These are phyloP conservation scores for Alternaria sp. DNA, from an alignment of 2,329 filamentous ascomycete species.

Conservation along the genomic window DNA sequence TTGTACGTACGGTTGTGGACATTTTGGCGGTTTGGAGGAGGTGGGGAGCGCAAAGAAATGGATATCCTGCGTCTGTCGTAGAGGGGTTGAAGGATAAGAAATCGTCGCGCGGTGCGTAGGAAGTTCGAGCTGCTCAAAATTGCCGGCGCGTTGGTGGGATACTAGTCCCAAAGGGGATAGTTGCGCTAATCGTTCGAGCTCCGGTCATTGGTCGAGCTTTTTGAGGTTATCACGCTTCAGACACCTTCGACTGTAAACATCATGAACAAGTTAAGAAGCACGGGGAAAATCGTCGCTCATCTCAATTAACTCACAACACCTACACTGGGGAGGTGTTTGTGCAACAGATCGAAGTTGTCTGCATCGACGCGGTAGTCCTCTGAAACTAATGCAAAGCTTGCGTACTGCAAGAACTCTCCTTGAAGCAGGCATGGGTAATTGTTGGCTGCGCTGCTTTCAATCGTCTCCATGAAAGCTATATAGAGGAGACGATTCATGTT, in stretches of 20 bases:
- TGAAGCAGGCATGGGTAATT: background rate
- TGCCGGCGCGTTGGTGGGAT: slow-evolving; percentile 14
- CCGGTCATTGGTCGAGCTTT: background rate
- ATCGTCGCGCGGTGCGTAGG: slow-evolving; percentile 4
- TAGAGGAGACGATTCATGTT: background rate
- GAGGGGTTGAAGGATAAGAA: slow-evolving; percentile 19
- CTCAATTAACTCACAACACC: background rate
- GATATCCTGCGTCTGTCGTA: slow-evolving; percentile 79
- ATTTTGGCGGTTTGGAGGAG: slow-evolving; percentile 67
- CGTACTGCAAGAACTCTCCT: background rate
- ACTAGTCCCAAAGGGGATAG: slow-evolving; percentile 11
- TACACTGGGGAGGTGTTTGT: background rate
- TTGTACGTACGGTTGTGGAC: slow-evolving; percentile 91
- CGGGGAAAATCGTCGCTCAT: background rate
- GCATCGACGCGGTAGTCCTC: background rate
- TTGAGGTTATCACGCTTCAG: background rate
- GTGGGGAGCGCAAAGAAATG: slow-evolving; percentile 79
- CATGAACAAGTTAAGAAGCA: background rate
- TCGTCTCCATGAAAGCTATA: background rate
- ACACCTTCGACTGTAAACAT: background rate
- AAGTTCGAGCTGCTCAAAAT: slow-evolving; percentile 16
- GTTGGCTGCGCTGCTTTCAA: background rate
- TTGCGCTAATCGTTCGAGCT: slow-evolving; percentile 6
- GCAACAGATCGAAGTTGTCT: background rate
- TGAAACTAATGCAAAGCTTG: background rate